Evolutionary conservation across 208 protist genomes (phyloP).

Genomic region (Plasmodiophora brassicae): DNA sequence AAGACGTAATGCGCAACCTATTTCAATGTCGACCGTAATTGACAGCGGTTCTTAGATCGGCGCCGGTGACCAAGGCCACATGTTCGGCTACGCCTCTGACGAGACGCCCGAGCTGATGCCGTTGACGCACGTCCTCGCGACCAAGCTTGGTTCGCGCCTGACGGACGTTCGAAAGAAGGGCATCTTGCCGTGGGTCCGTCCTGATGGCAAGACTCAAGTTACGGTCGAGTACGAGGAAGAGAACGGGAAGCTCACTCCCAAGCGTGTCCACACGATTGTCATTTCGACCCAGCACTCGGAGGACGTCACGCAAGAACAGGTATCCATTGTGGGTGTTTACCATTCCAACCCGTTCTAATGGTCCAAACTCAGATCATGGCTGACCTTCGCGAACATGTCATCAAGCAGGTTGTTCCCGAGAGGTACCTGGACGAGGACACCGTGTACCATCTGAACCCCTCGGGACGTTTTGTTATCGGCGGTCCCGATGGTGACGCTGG

Average conservation of each 20-base stretch:
- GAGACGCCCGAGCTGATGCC: constrained; percentile 96
- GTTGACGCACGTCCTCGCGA: constrained; percentile 89
- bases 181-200: constrained; percentile 84
- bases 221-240: constrained; percentile 94
- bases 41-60: too few species aligned
- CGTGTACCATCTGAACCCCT: constrained; percentile 98
- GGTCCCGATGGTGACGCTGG: constrained; percentile 97
- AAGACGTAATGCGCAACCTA: too few species aligned
- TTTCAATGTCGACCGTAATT: too few species aligned
- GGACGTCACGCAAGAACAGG: constrained; percentile 56
- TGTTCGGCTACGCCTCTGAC: constrained; percentile 99
- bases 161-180: constrained; percentile 89
- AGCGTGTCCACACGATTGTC: constrained; percentile 92
- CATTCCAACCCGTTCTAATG: background rate
- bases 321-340: background rate
- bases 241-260: constrained; percentile 75
- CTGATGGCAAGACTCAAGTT: constrained; percentile 97
- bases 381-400: constrained; percentile 87
- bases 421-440: constrained; percentile 85
- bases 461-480: constrained; percentile 96
- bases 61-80: constrained; percentile 92
- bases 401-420: constrained; percentile 83
- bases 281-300: constrained; percentile 97
- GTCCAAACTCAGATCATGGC: too few species aligned
- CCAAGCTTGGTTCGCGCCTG: constrained; percentile 81